These are phyloP conservation scores for Rosa chinensis DNA, from an alignment of 306 rosid species.

Conservation along the genomic window DNA sequence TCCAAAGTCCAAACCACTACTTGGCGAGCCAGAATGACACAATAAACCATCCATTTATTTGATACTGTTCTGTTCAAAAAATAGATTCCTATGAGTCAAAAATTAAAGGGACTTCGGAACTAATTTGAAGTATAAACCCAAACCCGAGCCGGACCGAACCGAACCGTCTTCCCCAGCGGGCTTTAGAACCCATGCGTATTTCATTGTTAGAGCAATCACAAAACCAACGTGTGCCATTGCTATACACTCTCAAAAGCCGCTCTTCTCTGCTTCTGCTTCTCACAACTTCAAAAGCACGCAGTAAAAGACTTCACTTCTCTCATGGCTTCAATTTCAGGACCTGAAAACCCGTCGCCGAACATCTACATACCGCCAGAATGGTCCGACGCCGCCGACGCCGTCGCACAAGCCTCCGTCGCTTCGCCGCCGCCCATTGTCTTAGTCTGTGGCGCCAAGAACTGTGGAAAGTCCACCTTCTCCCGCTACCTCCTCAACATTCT, in stretches of 20 bases:
- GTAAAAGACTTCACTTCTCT: too few species aligned
- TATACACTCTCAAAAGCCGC: not conserved
- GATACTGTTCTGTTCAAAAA: too few species aligned
- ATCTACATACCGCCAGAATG: constrained; percentile 66
- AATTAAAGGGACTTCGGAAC: too few species aligned
- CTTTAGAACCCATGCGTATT: not conserved
- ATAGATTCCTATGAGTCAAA: too few species aligned
- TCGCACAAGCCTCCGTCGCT: constrained; percentile 38
- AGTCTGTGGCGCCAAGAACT: constrained; percentile 79
- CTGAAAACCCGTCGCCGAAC: constrained; percentile 41
- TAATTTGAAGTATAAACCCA: too few species aligned
- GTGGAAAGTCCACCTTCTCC: constrained; percentile 88
- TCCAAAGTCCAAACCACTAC: too few species aligned
- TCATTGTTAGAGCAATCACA: not conserved
- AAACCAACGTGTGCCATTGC: not conserved
- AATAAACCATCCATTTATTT: too few species aligned
- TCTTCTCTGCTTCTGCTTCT: not conserved
- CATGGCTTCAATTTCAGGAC: constrained; percentile 42
- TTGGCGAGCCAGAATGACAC: too few species aligned
- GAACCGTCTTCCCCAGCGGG: too few species aligned
- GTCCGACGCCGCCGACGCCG: constrained; percentile 64
- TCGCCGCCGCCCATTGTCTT: constrained; percentile 57
- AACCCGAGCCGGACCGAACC: too few species aligned
- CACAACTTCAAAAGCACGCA: not conserved
- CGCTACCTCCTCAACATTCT: constrained; percentile 76